phyloP scores from a whole-genome alignment of 2,329 filamentous ascomycete species.

The Fusarium napiforme region DNA sequence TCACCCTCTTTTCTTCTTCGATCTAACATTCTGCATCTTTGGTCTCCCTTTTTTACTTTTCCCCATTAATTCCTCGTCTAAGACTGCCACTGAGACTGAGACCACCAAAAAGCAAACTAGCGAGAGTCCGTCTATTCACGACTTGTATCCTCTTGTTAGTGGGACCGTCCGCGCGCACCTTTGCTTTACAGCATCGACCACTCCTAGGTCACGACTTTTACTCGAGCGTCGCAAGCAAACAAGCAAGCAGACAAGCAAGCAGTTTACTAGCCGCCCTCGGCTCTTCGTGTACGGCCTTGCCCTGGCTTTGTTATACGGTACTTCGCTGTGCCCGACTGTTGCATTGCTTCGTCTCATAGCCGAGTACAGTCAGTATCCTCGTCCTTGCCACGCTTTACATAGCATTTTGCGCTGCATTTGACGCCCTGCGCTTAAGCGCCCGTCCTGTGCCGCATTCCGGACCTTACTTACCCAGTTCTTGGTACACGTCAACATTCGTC shows the following conservation, averaged over 20 bases:
- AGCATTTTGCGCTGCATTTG: slow-evolving; percentile 10
- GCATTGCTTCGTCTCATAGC: slow-evolving; percentile 23
- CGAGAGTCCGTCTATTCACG: slow-evolving; percentile 1
- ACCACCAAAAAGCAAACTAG: slow-evolving; percentile 20
- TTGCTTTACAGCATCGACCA: slow-evolving; percentile 34
- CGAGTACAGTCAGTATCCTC: slow-evolving; percentile 9
- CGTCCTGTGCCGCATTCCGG: slow-evolving; percentile 38
- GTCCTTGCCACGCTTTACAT: slow-evolving; percentile 11
- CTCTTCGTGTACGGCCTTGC: slow-evolving; percentile 10
- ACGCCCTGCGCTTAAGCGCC: slow-evolving; percentile 35
- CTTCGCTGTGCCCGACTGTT: slow-evolving; percentile 6
- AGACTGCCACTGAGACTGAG: slow-evolving; percentile 25
- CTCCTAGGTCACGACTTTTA: slow-evolving; percentile 23
- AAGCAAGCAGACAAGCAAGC: slow-evolving; percentile 17
- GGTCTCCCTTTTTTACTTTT: slow-evolving; percentile 1
- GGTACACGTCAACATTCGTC: slow-evolving; percentile 33
- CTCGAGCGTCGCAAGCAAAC: slow-evolving; percentile 28
- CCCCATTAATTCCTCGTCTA: slow-evolving; percentile 25
- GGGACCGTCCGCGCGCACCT: slow-evolving; percentile 11
- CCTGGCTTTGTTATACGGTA: slow-evolving; percentile 5
- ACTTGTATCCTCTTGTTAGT: slow-evolving; percentile 6
- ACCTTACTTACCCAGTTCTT: slow-evolving; percentile 20
- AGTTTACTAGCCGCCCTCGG: slow-evolving; percentile 32
- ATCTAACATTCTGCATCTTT: slow-evolving; percentile 14
- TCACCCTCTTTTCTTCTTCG: slow-evolving; percentile 12